Percentiles rank a stretch among this genome's conserved stretches.
Evolutionary conservation across 1,284 basidiomycete species (phyloP).

Genomic region (Stygiomarasmius scandens): DNA sequence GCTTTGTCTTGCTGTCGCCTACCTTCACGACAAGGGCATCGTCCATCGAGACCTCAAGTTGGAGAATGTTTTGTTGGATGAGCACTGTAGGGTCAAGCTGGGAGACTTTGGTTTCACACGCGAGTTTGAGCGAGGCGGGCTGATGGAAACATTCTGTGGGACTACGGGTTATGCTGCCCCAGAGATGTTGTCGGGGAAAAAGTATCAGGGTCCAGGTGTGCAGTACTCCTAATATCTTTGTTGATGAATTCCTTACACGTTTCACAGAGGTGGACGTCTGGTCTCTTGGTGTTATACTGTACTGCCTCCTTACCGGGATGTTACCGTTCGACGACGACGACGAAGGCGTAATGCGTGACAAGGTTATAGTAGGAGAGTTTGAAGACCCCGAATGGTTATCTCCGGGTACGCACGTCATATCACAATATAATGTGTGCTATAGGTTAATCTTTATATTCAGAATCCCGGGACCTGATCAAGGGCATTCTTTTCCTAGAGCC

Average conservation of each 20-base stretch:
- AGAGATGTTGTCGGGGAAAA: slow-evolving; percentile 90
- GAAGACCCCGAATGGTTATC: slow-evolving; percentile 93
- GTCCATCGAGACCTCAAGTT: slow-evolving; percentile 96
- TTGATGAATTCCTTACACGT: slow-evolving; percentile 1
- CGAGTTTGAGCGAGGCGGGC: slow-evolving; percentile 83
- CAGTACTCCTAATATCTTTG: slow-evolving; percentile 10
- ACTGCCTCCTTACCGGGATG: slow-evolving; percentile 90
- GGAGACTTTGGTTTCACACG: slow-evolving; percentile 97
- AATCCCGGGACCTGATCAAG: slow-evolving; percentile 80
- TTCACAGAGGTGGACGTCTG: slow-evolving; percentile 90
- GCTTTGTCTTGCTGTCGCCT: slow-evolving; percentile 93
- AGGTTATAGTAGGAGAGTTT: slow-evolving; percentile 87
- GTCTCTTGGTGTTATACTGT: slow-evolving; percentile 96
- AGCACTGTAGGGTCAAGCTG: slow-evolving; percentile 84
- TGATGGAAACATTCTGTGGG: slow-evolving; percentile 96
- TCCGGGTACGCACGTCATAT: slow-evolving; percentile 52
- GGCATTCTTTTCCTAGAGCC: slow-evolving; percentile 84
- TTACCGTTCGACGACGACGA: slow-evolving; percentile 98
- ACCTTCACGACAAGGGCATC: slow-evolving; percentile 88
- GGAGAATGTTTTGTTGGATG: slow-evolving; percentile 93
- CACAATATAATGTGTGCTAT: slow-evolving; percentile 6
- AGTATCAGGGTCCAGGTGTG: slow-evolving; percentile 87
- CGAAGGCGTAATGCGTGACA: slow-evolving; percentile 85
- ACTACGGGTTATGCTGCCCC: slow-evolving; percentile 96
- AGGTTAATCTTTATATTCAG: slow-evolving; percentile 42